Percentiles rank a stretch among this genome's conserved stretches.
Conservation (phyloP, 345 rosid species). For the Cardamine resedifolia region DNA sequence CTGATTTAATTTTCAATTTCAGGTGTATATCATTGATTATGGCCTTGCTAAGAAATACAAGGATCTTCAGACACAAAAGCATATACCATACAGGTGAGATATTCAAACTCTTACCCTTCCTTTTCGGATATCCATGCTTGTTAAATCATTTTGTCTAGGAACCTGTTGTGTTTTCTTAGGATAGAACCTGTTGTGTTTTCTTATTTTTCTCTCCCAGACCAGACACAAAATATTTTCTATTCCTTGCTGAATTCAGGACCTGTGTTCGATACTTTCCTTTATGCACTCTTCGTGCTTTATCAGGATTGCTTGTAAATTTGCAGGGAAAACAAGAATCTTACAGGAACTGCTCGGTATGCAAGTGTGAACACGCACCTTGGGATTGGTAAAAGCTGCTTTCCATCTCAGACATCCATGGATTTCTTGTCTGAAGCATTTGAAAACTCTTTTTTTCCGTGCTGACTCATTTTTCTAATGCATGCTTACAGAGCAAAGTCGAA, state of each 20-base stretch:
- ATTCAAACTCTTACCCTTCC: background rate
- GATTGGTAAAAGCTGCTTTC: conserved; percentile 57
- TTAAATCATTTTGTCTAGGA: background rate
- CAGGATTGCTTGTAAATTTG: conserved; percentile 12
- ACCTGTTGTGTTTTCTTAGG: background rate
- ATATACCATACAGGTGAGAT: conserved; percentile 41
- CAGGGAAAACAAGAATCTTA: conserved; percentile 97
- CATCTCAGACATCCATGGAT: background rate
- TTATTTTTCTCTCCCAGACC: background rate
- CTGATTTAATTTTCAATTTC: background rate
- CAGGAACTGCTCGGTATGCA: conserved; percentile 98
- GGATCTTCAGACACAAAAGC: conserved; percentile 43
- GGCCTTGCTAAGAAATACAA: conserved; percentile 44
- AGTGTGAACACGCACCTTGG: conserved; percentile 98
- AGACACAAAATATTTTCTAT: background rate
- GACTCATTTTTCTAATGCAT: conserved; percentile 5
- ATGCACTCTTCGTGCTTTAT: conserved; percentile 7
- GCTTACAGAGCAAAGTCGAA: conserved; percentile 91
- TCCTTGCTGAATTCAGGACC: background rate
- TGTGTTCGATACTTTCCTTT: conserved; percentile 14
- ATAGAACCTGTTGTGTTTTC: background rate
- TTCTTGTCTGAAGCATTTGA: conserved; percentile 9
- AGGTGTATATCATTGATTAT: conserved; percentile 45
- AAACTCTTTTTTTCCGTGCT: conserved; percentile 14
- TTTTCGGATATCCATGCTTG: background rate